Evolutionary conservation across 768 basidiomycete species (phyloP).

Genomic region (Termitomyces sp.): DNA sequence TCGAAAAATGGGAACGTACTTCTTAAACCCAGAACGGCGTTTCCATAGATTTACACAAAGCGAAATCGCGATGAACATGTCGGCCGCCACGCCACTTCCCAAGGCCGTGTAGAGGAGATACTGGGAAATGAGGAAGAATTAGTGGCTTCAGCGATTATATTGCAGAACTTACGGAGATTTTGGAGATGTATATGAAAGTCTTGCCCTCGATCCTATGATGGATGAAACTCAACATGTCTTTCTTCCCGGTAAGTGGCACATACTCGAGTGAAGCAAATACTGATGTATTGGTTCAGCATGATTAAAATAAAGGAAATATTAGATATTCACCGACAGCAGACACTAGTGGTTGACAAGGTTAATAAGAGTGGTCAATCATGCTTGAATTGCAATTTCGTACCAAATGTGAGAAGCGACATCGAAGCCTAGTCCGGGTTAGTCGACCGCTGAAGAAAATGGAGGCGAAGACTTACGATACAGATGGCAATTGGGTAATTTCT

Average conservation of each 20-base stretch:
- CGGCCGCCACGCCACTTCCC: constrained; percentile 7
- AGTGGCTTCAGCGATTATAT: background rate
- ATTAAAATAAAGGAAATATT: background rate
- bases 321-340: background rate
- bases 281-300: background rate
- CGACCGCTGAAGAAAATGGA: background rate
- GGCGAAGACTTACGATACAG: background rate
- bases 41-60: constrained; percentile 5
- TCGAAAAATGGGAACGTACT: background rate
- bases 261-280: constrained; percentile 5
- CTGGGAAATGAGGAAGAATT: background rate
- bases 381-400: background rate
- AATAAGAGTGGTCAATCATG: background rate
- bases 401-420: background rate
- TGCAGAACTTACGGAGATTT: background rate
- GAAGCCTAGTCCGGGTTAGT: background rate
- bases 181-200: background rate
- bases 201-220: background rate
- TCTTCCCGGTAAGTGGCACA: background rate
- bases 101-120: constrained; percentile 13
- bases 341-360: background rate
- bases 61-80: constrained; percentile 7
- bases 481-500: background rate
- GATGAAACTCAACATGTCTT: background rate
- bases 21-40: constrained; percentile 5